Evolutionary conservation across 2,329 filamentous ascomycete genomes (phyloP), one percentile per base, ranked within the genome.

Genomic region (Boeremia exigua): DNA sequence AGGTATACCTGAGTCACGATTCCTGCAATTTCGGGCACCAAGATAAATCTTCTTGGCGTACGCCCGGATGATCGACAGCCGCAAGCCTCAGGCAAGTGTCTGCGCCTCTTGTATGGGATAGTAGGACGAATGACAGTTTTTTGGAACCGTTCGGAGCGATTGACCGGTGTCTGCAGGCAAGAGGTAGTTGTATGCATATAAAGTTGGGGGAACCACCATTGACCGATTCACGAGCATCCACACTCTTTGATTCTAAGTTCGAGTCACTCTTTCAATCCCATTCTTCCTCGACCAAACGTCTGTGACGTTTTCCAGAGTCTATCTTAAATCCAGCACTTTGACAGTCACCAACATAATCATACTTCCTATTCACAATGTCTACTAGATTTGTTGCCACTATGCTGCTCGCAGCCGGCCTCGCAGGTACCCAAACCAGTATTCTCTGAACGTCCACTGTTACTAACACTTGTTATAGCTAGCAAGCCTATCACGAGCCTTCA

Each of bases 381-480:
- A 32, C 36, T 19, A 50, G n/a, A n/a, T 2, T 50, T 14, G 11
- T 56, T 8, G 34, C 53, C 12, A 23, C 32, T 8, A 7, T 50
- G n/a, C 32, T 56, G 53, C 53, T 56, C 36, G 40, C 47, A 50
- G 53, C 53, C 19, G 36, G 53, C 36, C 47, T 56, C 30, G 47
- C 53, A 40, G 47, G 53, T 43, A 47, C 12, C 19, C 19, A 23
- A 23, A 23, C 19, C 19, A 23, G 19, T 23, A 23, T 23, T 5
- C 19, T 23, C 19, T 23, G 2, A 23, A 23, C 19, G 19, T 23
- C 19, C 34, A 37, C 10, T n/a, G 17, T 19, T 23, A 34, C 3
- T 47, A 9, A 55, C 19, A 36, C 1, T 3, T 27, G 2, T 14
- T 12, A 46, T n/a, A 56, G 53, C 30, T 36, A 36, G 40, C 11